phyloP scores from a whole-genome alignment of 2,329 filamentous ascomycete species.

The Tolypocladium pustulatum region DNA sequence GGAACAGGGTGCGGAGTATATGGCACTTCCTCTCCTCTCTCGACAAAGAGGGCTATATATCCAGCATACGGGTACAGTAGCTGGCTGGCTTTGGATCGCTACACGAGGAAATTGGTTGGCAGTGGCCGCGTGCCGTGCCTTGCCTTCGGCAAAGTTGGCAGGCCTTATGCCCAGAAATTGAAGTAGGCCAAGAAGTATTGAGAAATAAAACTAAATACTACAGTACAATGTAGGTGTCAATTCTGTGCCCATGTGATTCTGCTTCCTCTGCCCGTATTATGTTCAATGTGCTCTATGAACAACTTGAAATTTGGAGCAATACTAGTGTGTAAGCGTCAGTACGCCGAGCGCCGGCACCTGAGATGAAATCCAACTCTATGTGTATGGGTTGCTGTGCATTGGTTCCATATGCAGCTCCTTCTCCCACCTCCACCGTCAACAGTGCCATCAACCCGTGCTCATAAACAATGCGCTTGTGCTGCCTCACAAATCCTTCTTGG shows the following conservation, averaged over 20 bases:
- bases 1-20: background rate
- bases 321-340: background rate
- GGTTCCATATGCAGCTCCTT: background rate
- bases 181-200: background rate
- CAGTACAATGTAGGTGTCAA: background rate
- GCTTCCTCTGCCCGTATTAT: background rate
- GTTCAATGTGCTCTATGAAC: background rate
- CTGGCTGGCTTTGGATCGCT: background rate
- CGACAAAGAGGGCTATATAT: background rate
- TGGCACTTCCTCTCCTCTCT: background rate
- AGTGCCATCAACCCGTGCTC: background rate
- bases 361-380: background rate
- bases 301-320: too few species aligned
- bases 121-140: background rate
- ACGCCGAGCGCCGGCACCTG: background rate
- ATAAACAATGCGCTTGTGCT: background rate
- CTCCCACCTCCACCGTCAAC: background rate
- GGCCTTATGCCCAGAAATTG: background rate
- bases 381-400: too few species aligned
- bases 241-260: background rate
- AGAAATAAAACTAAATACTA: background rate
- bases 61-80: background rate
- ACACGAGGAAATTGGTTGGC: background rate
- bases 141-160: background rate
- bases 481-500: constrained; percentile 20